Evolutionary conservation across 1,284 basidiomycete genomes (phyloP).

Genomic region (Phylloporus sp.): DNA sequence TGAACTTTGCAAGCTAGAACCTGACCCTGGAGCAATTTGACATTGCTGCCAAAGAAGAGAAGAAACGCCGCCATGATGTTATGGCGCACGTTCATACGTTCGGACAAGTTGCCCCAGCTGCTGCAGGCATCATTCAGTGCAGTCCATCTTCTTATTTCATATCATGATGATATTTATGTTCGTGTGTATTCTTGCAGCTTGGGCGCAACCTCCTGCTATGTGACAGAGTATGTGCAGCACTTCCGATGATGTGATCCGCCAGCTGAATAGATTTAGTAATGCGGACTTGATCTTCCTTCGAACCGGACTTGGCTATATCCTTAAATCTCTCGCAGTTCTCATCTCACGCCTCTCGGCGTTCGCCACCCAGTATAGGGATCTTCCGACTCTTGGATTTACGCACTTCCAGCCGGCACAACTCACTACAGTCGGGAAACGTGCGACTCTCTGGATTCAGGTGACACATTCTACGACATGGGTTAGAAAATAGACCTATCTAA

Average conservation of each 20-base stretch:
- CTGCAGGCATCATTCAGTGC: conserved; percentile 96
- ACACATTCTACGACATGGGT: conserved; percentile 14
- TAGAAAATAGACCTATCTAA: conserved; percentile 1
- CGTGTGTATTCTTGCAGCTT: conserved; percentile 52
- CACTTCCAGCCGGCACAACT: conserved; percentile 99
- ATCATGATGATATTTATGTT: conserved; percentile 13
- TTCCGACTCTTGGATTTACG: conserved; percentile 95
- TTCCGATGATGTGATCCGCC: conserved; percentile 11
- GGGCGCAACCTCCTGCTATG: conserved; percentile 98
- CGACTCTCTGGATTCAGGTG: conserved; percentile 95
- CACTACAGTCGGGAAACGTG: conserved; percentile 99
- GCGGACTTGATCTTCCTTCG: conserved; percentile 98
- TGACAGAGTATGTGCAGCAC: conserved; percentile 80
- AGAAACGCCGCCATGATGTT: conserved; percentile 97
- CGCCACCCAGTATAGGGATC: conserved; percentile 71
- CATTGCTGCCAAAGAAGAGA: conserved; percentile 93
- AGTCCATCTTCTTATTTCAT: conserved; percentile 18
- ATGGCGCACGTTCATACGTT: conserved; percentile 99
- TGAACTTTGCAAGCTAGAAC: conserved; percentile 46
- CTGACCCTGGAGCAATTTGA: conserved; percentile 92
- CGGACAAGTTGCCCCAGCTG: conserved; percentile 91
- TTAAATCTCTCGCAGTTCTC: conserved; percentile 87
- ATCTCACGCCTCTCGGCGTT: conserved; percentile 89
- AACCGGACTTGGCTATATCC: conserved; percentile 82
- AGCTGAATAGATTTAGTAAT: conserved; percentile 60